A percentile compares a stretch with the other conserved stretches of the same genome.
Evolutionary conservation across 2,329 filamentous ascomycete species (phyloP).

Genomic region (Xylariaceae sp.): DNA sequence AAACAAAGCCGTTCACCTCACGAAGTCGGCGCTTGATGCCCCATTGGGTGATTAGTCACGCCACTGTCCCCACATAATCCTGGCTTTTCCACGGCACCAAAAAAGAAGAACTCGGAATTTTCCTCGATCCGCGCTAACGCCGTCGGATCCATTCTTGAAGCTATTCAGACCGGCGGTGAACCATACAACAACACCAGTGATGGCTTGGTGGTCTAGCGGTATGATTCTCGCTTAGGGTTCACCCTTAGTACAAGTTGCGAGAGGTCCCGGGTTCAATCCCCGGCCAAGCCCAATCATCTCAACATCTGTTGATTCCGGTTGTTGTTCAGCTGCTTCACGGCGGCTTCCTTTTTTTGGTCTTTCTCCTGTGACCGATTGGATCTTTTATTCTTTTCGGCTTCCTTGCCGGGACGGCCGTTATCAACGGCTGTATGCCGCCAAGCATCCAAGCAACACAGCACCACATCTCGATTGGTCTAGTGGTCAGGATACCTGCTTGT

Average conservation of each 20-base stretch:
- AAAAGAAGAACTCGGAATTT: background rate
- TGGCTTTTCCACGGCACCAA: background rate
- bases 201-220: conserved; percentile 56
- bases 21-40: too few relatives aligned
- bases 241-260: conserved; percentile 18
- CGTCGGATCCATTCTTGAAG: background rate
- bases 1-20: background rate
- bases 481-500: conserved; percentile 1
- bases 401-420: background rate
- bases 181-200: background rate
- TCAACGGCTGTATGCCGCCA: background rate
- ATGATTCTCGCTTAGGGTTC: conserved; percentile 65
- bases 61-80: too few relatives aligned
- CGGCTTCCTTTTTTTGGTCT: background rate
- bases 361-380: too few relatives aligned
- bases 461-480: conserved; percentile 1
- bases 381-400: background rate
- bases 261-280: conserved; percentile 11
- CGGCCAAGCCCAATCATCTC: background rate
- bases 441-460: background rate
- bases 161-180: background rate
- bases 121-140: background rate
- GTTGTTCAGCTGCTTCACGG: background rate
- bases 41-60: too few relatives aligned
- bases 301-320: background rate